A percentile compares a stretch with the other conserved stretches of the same genome.
Conservation (phyloP, 805 yeast genomes). For the Candida ponderosae region DNA sequence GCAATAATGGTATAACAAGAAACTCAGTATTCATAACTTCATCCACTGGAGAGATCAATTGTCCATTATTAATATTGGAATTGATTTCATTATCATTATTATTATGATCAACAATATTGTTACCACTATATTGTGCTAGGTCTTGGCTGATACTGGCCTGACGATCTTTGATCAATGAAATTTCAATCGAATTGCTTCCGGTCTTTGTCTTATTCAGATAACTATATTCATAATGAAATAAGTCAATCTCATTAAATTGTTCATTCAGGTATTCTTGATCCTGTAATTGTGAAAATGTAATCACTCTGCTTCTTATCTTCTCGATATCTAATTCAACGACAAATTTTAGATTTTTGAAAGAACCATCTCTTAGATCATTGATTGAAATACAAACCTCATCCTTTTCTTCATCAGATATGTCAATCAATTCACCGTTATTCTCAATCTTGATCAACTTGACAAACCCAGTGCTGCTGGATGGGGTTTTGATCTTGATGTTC, state of each 20-base stretch:
- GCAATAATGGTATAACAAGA: conserved; percentile 21
- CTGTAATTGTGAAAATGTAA: too few relatives aligned
- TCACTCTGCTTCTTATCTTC: neutral
- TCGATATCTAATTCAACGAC: conserved; percentile 9
- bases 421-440: conserved; percentile 1
- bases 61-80: too few relatives aligned
- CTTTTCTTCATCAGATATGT: neutral
- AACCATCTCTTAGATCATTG: conserved; percentile 16
- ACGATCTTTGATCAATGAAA: neutral
- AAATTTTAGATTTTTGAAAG: conserved; percentile 9
- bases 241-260: neutral
- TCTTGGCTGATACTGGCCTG: too few relatives aligned
- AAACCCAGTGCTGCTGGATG: neutral
- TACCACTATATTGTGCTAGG: too few relatives aligned
- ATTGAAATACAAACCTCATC: conserved; percentile 4
- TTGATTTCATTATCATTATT: too few relatives aligned
- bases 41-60: neutral
- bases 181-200: neutral
- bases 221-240: neutral
- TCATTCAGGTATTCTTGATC: neutral
- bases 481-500: neutral
- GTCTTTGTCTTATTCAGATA: neutral
- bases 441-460: neutral
- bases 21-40: too few relatives aligned
- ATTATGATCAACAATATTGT: too few relatives aligned